A percentile compares a stretch with the other conserved stretches of the same genome.
phyloP scores from a whole-genome alignment of 345 rosid species.

The Eucalyptus globulus region DNA sequence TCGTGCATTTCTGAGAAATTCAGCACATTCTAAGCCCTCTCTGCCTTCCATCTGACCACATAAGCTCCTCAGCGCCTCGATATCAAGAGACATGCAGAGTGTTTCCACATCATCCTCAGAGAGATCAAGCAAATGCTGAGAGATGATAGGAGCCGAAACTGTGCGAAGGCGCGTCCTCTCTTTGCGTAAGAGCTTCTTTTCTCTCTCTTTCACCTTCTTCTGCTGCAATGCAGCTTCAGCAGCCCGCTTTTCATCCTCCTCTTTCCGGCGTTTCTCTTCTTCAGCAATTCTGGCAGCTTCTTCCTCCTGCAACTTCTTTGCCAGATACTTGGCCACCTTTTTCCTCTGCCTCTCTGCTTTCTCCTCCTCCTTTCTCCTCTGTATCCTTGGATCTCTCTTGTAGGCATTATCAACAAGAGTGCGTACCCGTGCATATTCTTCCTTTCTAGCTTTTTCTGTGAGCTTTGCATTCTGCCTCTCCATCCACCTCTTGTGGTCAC shows the following conservation, averaged over 20 bases:
- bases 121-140: slow-evolving; percentile 47
- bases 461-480: slow-evolving; percentile 94
- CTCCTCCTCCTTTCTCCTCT: slow-evolving; percentile 73
- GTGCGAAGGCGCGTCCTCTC: slow-evolving; percentile 81
- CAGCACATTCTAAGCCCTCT: slow-evolving; percentile 51
- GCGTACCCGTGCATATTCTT: slow-evolving; percentile 82
- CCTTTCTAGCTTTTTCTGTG: slow-evolving; percentile 81
- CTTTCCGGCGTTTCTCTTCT: slow-evolving; percentile 68
- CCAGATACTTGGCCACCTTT: slow-evolving; percentile 70
- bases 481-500: slow-evolving; percentile 99
- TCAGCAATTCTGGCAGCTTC: slow-evolving; percentile 77
- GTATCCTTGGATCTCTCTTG: slow-evolving; percentile 79
- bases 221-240: slow-evolving; percentile 79
- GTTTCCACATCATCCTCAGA: slow-evolving; percentile 67
- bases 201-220: slow-evolving; percentile 81
- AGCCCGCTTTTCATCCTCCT: slow-evolving; percentile 69
- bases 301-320: slow-evolving; percentile 83
- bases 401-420: slow-evolving; percentile 91
- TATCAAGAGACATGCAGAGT: slow-evolving; percentile 69
- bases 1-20: slow-evolving; percentile 41
- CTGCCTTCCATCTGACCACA: slow-evolving; percentile 68
- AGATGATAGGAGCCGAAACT: slow-evolving; percentile 49
- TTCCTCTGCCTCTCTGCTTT: slow-evolving; percentile 88
- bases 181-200: slow-evolving; percentile 86
- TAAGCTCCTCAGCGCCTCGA: slow-evolving; percentile 47